Evolutionary conservation across 2,329 filamentous ascomycete species (phyloP), one percentile per base, ranked within the genome.

Genomic region (Drechslerella dactyloides): DNA sequence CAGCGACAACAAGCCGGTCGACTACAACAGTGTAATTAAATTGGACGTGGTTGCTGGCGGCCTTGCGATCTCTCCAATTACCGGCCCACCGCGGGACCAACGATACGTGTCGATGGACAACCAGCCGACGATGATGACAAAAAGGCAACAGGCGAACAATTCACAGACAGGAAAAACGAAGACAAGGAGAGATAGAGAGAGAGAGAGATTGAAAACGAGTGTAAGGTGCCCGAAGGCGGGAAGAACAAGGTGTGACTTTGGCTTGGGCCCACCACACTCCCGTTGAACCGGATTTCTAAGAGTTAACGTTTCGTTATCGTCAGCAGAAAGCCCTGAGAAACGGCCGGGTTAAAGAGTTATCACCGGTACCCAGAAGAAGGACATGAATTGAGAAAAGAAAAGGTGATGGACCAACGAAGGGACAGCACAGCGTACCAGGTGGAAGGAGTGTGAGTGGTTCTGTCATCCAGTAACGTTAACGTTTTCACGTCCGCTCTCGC

Each of bases 181-280:
- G 54, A 64, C 51, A 37, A 50, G 52, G 51, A 56, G 60, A 56
- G 37, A 11, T 19, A n/a, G 13, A 33, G 21, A 63, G 35, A 17
- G 51, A 51, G 24, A 59, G 40, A 40, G 61, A 54, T 42, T 23
- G 56, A 63, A 69, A 69, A 69, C 65, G 65, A 69, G 65, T 69
- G 65, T 57, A 69, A 69, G 65, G 60, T 69, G 65, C 65, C 65
- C 65, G 48, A 69, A 40, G 53, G 65, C 65, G 58, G 35, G 48
- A n/a, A 58, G 27, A 57, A 46, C 13, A 53, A 57, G 50, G 52
- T 52, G 27, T 27, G 50, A 42, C 52, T 50, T 51, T 27, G 54
- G 50, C 46, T 65, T 58, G 54, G 63, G 37, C 13, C 37, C 37
- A 13, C 11, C 37, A 42, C 37, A 42, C 37, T 42, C 55, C 50